phyloP scores from a whole-genome alignment of 768 basidiomycete genomes.

The Termitomyces bulborhizus region DNA sequence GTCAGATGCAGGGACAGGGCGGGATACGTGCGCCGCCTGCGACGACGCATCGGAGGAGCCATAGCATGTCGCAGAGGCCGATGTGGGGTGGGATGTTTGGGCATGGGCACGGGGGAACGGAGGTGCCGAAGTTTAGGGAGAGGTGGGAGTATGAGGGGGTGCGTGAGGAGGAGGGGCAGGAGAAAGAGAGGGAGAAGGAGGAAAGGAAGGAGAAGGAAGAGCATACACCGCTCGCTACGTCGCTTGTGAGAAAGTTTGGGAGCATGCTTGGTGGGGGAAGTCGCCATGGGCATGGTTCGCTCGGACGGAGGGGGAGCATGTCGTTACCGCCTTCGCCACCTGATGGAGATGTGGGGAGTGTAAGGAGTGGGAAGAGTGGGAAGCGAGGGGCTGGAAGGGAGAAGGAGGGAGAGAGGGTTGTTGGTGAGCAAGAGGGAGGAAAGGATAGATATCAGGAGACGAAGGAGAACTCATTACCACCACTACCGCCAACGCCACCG shows the following conservation, averaged over 20 bases:
- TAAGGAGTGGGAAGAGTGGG: background rate
- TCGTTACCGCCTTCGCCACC: background rate
- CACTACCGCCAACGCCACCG: background rate
- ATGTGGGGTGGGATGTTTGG: conserved; percentile 61
- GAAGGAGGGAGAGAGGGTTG: conserved; percentile 42
- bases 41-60: conserved; percentile 75
- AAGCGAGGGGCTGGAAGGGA: background rate
- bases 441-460: background rate
- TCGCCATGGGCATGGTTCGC: conserved; percentile 26
- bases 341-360: background rate
- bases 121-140: background rate
- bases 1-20: conserved; percentile 9
- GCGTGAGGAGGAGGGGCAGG: conserved; percentile 32
- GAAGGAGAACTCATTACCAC: background rate
- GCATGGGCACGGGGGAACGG: conserved; percentile 16
- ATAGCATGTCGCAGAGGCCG: conserved; percentile 78
- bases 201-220: conserved; percentile 10
- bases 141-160: conserved; percentile 18
- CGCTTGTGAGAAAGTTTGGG: conserved; percentile 74
- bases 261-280: conserved; percentile 52
- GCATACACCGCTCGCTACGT: conserved; percentile 50
- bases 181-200: conserved; percentile 10
- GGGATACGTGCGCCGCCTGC: conserved; percentile 66
- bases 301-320: conserved; percentile 35
- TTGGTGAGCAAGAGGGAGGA: conserved; percentile 16